Conservation (phyloP, 306 rosid species). For the Castanea mollissima region DNA sequence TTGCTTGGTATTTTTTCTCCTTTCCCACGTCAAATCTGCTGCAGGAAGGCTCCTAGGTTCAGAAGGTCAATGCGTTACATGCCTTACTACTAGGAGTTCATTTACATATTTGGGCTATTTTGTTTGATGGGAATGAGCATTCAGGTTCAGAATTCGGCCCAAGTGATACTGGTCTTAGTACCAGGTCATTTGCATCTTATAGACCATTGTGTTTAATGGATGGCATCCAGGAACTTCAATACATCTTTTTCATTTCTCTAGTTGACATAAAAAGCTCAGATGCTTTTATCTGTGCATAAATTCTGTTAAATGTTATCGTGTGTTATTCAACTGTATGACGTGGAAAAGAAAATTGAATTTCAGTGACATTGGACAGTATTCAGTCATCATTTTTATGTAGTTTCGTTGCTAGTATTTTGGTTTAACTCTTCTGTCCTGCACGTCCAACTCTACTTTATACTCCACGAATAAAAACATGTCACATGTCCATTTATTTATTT, state of each 20-base stretch:
- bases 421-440: too few species aligned
- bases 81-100: constrained; percentile 67
- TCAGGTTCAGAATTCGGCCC: constrained; percentile 50
- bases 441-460: too few species aligned
- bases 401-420: too few species aligned
- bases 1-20: constrained; percentile 9
- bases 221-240: not conserved
- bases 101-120: not conserved
- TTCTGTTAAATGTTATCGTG: not conserved
- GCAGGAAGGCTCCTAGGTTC: constrained; percentile 85
- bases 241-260: not conserved
- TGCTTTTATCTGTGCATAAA: not conserved
- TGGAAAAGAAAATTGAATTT: not conserved
- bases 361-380: not conserved
- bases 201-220: not conserved
- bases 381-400: not conserved
- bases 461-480: too few species aligned
- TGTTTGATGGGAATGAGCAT: not conserved
- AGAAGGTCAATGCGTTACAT: constrained; percentile 72
- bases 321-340: not conserved
- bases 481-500: too few species aligned
- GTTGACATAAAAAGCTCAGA: not conserved
- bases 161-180: constrained; percentile 70
- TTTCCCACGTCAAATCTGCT: constrained; percentile 14
- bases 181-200: constrained; percentile 17